These are phyloP conservation scores for Leishmania arabica DNA, from an alignment of 208 protist genomes.

Conservation along the genomic window DNA sequence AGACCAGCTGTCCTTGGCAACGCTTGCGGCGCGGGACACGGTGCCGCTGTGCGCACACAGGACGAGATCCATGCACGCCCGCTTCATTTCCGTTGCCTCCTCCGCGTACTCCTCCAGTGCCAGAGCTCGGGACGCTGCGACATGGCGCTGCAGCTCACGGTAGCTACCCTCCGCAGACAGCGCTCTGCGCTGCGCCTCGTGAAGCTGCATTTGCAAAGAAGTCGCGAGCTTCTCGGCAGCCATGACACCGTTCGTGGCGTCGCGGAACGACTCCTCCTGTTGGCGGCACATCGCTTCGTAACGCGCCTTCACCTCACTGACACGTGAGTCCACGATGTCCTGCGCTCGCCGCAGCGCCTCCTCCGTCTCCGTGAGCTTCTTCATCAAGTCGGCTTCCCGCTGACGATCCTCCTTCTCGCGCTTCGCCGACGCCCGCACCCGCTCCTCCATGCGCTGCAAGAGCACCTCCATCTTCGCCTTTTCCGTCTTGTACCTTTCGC, in stretches of 20 bases:
- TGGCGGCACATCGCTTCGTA: conserved; percentile 39
- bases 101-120: conserved; percentile 34
- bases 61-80: conserved; percentile 5
- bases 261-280: conserved; percentile 35
- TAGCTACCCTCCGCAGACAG: conserved; percentile 16
- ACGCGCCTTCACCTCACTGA: conserved; percentile 27
- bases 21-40: conserved; percentile 14
- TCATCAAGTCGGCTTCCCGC: conserved; percentile 30
- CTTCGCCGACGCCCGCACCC: conserved; percentile 30
- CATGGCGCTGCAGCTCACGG: conserved; percentile 30
- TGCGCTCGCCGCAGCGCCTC: conserved; percentile 33
- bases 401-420: conserved; percentile 45
- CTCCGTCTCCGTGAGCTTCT: conserved; percentile 34
- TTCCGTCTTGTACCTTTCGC: conserved; percentile 63
- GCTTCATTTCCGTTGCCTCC: conserved; percentile 40
- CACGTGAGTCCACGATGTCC: conserved; percentile 25
- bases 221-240: conserved; percentile 27
- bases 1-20: conserved; percentile 19
- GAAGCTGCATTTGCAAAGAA: conserved; percentile 31
- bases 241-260: conserved; percentile 26
- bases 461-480: conserved; percentile 60
- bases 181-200: conserved; percentile 27
- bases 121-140: conserved; percentile 6
- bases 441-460: conserved; percentile 49
- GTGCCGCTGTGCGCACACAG: conserved; percentile 18